These are phyloP conservation scores for Plasmodiophora brassicae DNA, from an alignment of 208 protist genomes.

Conservation along the genomic window DNA sequence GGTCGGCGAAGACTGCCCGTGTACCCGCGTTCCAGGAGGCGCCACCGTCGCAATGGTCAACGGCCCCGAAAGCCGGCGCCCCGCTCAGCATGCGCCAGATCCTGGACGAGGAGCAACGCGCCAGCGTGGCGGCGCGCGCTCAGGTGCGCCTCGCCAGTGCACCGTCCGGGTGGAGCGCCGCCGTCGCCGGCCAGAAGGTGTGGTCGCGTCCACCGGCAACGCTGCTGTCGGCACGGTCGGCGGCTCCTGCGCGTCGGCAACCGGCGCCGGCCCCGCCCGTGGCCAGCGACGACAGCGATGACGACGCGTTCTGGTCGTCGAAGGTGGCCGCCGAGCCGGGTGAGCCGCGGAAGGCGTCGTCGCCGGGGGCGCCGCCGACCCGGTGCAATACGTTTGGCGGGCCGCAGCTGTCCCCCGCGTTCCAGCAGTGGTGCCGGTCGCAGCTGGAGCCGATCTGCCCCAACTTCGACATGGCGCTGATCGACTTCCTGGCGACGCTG, in stretches of 20 bases:
- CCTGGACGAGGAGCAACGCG: background rate
- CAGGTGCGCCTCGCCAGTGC: too few species aligned
- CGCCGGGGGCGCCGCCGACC: background rate
- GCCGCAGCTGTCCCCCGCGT: background rate
- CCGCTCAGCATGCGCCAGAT: background rate
- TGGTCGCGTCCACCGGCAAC: background rate
- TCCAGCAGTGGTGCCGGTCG: background rate
- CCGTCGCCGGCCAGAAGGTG: background rate
- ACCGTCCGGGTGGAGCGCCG: background rate
- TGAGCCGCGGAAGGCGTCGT: background rate
- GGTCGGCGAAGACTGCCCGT: background rate
- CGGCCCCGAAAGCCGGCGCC: background rate
- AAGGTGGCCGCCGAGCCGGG: background rate
- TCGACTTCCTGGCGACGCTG: background rate
- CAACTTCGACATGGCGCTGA: background rate
- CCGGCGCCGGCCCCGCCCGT: background rate
- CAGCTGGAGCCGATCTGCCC: background rate
- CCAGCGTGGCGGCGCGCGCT: too few species aligned
- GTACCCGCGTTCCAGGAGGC: background rate
- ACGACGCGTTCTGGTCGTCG: conserved; percentile 1
- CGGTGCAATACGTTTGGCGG: background rate
- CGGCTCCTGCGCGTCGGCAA: background rate
- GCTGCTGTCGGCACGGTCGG: background rate
- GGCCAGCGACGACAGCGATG: background rate
- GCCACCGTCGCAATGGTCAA: background rate